Evolutionary conservation across 805 yeast species (phyloP).

Genomic region (Pichia thaimueangensis): DNA sequence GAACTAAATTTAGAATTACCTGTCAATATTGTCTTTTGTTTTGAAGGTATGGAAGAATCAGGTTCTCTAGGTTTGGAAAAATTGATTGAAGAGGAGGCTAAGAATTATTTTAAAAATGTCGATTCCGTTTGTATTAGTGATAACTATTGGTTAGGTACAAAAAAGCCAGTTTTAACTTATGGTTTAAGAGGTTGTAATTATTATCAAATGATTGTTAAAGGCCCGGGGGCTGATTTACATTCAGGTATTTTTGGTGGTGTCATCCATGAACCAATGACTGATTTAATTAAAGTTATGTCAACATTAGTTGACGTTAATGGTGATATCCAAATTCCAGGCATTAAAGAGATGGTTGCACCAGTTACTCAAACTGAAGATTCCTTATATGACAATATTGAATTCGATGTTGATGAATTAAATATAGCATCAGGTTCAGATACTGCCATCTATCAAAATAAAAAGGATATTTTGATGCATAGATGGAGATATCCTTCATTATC

Average conservation of each 20-base stretch:
- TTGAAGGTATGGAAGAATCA: slow-evolving; percentile 99
- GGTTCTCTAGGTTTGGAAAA: slow-evolving; percentile 90
- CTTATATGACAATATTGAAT: slow-evolving; percentile 82
- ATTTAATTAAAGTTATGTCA: slow-evolving; percentile 70
- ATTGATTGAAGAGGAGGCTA: slow-evolving; percentile 73
- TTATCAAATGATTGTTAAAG: slow-evolving; percentile 73
- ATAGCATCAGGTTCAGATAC: slow-evolving; percentile 86
- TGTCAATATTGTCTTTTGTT: slow-evolving; percentile 85
- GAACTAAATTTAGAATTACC: slow-evolving; percentile 84
- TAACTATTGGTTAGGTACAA: slow-evolving; percentile 98
- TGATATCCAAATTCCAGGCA: slow-evolving; percentile 79
- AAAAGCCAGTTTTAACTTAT: slow-evolving; percentile 93
- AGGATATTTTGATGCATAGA: slow-evolving; percentile 90
- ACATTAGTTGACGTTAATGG: slow-evolving; percentile 78
- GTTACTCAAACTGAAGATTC: slow-evolving; percentile 72
- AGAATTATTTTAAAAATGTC: slow-evolving; percentile 73
- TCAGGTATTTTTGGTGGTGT: slow-evolving; percentile 97
- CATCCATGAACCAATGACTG: slow-evolving; percentile 96
- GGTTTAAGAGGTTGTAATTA: slow-evolving; percentile 97
- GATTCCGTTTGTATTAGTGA: slow-evolving; percentile 95
- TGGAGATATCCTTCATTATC: slow-evolving; percentile 98
- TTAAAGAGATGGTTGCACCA: slow-evolving; percentile 92
- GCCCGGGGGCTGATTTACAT: slow-evolving; percentile 97
- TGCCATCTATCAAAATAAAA: slow-evolving; percentile 66
- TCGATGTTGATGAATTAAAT: slow-evolving; percentile 75